phyloP scores from a whole-genome alignment of 345 rosid species.

The Eucalyptus pumila region DNA sequence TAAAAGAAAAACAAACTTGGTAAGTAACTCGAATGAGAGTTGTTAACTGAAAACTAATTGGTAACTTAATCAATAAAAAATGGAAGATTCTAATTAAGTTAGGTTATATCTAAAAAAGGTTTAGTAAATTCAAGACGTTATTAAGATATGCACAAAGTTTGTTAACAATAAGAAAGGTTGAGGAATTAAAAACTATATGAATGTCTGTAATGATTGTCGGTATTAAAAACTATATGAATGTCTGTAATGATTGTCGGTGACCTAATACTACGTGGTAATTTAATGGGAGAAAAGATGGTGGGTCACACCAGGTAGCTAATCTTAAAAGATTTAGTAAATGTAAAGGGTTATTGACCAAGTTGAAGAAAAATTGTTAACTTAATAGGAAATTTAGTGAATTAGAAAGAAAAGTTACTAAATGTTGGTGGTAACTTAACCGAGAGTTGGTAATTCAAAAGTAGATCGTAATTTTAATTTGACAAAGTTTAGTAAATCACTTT shows the following conservation, averaged over 20 bases:
- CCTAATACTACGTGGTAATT: background rate
- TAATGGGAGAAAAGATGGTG: background rate
- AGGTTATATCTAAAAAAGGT: too few relatives aligned
- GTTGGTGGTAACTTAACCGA: background rate
- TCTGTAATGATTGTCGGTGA: background rate
- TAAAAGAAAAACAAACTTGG: too few relatives aligned
- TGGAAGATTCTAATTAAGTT: too few relatives aligned
- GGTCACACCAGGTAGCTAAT: background rate
- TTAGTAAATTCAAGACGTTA: too few relatives aligned
- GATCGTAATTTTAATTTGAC: background rate
- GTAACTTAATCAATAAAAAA: too few relatives aligned
- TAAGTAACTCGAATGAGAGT: too few relatives aligned
- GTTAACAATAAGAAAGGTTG: background rate
- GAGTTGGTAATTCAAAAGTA: background rate
- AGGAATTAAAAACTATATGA: background rate
- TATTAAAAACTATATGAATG: too few relatives aligned
- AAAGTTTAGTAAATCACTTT: background rate
- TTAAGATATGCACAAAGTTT: background rate
- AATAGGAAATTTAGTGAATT: background rate
- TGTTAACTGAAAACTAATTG: too few relatives aligned
- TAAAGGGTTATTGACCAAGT: background rate
- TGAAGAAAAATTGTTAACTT: background rate
- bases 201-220: background rate
- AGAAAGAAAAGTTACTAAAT: background rate
- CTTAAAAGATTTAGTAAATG: background rate